Conservation (phyloP, 1,284 basidiomycete genomes). For the Fomitopsis pinicola region DNA sequence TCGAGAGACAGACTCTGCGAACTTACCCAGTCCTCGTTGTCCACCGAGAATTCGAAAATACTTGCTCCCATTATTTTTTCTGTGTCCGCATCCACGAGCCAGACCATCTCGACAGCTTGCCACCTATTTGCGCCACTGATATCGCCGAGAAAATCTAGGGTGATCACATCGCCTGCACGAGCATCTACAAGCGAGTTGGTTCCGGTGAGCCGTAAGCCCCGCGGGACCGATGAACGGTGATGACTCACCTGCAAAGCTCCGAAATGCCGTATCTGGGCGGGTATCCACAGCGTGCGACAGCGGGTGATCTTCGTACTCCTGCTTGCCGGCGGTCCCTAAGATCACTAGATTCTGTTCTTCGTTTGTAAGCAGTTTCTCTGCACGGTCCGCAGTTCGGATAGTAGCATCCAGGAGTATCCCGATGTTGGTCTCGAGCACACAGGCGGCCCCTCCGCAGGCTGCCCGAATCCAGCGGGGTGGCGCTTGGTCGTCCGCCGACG, state of each 20-base stretch:
- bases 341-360: slow-evolving; percentile 32
- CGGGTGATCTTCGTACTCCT: slow-evolving; percentile 41
- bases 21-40: slow-evolving; percentile 40
- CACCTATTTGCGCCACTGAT: slow-evolving; percentile 18
- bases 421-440: slow-evolving; percentile 54
- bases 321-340: slow-evolving; percentile 31
- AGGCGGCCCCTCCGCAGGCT: slow-evolving; percentile 42
- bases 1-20: neutral
- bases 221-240: neutral
- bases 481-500: slow-evolving; percentile 7
- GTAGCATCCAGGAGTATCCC: slow-evolving; percentile 34
- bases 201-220: neutral
- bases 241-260: slow-evolving; percentile 40
- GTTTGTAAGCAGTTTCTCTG: slow-evolving; percentile 36
- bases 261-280: slow-evolving; percentile 42
- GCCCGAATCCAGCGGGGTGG: slow-evolving; percentile 27
- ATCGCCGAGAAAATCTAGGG: slow-evolving; percentile 37
- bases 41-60: slow-evolving; percentile 35
- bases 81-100: slow-evolving; percentile 40
- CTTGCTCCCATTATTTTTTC: slow-evolving; percentile 33
- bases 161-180: slow-evolving; percentile 41
- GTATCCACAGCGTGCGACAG: slow-evolving; percentile 56
- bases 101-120: slow-evolving; percentile 33
- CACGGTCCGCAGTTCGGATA: slow-evolving; percentile 21
- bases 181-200: slow-evolving; percentile 21